Evolutionary conservation across 1,284 basidiomycete species (phyloP).

Genomic region (Limonomyces culmigenus): DNA sequence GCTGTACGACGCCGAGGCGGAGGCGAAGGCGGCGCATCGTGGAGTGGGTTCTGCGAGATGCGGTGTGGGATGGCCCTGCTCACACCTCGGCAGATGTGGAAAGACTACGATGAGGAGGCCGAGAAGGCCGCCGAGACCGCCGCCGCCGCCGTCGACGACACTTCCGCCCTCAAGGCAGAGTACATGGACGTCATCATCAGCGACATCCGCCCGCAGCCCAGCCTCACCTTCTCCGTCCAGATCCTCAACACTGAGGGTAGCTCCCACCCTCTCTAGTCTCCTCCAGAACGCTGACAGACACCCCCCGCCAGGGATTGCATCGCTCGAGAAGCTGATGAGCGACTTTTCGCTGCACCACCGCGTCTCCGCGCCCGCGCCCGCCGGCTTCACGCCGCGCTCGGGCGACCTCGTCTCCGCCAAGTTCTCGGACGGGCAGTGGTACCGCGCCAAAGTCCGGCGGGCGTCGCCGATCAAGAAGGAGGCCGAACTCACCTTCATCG

Average conservation of each 20-base stretch:
- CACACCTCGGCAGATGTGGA: slow-evolving; percentile 53
- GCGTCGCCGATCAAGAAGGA: slow-evolving; percentile 74
- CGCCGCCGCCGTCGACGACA: slow-evolving; percentile 20
- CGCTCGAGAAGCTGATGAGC: slow-evolving; percentile 84
- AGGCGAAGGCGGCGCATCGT: slow-evolving; percentile 61
- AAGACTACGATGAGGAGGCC: slow-evolving; percentile 56
- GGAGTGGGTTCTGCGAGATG: slow-evolving; percentile 34
- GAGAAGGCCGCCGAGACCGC: slow-evolving; percentile 32
- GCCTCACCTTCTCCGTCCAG: slow-evolving; percentile 84
- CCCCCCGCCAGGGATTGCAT: slow-evolving; percentile 51
- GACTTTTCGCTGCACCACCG: slow-evolving; percentile 82
- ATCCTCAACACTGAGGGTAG: slow-evolving; percentile 76
- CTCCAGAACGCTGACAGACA: too few species aligned
- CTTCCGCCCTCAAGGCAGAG: slow-evolving; percentile 52
- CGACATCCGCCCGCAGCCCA: slow-evolving; percentile 63
- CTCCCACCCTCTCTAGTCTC: slow-evolving; percentile 9
- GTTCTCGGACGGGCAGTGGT: slow-evolving; percentile 86
- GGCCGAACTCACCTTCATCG: slow-evolving; percentile 77
- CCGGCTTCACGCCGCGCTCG: slow-evolving; percentile 59
- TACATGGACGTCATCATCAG: slow-evolving; percentile 89
- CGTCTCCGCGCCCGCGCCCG: slow-evolving; percentile 34
- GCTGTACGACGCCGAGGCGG: slow-evolving; percentile 74
- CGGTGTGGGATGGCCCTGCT: slow-evolving; percentile 2
- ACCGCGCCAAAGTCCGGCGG: slow-evolving; percentile 78
- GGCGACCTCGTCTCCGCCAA: slow-evolving; percentile 87